These are phyloP conservation scores for Leccinum griseonigrum DNA, from an alignment of 1,284 basidiomycete genomes.

Conservation along the genomic window DNA sequence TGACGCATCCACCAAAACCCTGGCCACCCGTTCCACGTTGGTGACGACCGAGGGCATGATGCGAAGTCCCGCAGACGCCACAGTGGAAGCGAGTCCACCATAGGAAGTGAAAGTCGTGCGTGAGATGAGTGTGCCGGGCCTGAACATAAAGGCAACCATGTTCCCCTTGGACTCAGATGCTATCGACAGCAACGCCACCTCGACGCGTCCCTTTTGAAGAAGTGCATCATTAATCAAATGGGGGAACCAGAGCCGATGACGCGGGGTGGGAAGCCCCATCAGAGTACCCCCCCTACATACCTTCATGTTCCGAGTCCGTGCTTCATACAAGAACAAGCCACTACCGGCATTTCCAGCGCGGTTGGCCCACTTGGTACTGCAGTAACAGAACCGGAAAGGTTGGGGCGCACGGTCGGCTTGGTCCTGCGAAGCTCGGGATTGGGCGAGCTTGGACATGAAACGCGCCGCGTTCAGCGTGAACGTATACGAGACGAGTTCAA, in stretches of 20 bases:
- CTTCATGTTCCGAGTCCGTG: conserved; percentile 26
- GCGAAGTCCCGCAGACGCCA: conserved; percentile 21
- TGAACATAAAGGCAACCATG: conserved; percentile 19
- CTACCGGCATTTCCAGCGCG: conserved; percentile 13
- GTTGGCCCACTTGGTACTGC: conserved; percentile 25
- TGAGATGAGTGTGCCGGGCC: conserved; percentile 22
- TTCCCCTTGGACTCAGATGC: conserved; percentile 16
- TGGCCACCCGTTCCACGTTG: conserved; percentile 21
- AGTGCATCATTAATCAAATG: neutral
- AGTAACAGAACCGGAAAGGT: conserved; percentile 29
- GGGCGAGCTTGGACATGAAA: conserved; percentile 21
- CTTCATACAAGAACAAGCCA: conserved; percentile 18
- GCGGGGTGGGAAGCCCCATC: neutral
- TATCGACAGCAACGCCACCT: conserved; percentile 15
- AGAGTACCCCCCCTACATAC: conserved; percentile 2
- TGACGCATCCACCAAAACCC: conserved; percentile 27
- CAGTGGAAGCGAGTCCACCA: conserved; percentile 16
- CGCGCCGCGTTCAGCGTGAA: conserved; percentile 25
- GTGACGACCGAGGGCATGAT: conserved; percentile 25
- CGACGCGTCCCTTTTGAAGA: conserved; percentile 23
- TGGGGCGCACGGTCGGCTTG: neutral
- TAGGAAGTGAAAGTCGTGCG: conserved; percentile 15
- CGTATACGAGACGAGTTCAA: conserved; percentile 26
- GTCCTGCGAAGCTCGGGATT: conserved; percentile 4
- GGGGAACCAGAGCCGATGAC: neutral